Conservation (phyloP, 176 grass and related monocot species). For the barley (Hordeum vulgare) region DNA sequence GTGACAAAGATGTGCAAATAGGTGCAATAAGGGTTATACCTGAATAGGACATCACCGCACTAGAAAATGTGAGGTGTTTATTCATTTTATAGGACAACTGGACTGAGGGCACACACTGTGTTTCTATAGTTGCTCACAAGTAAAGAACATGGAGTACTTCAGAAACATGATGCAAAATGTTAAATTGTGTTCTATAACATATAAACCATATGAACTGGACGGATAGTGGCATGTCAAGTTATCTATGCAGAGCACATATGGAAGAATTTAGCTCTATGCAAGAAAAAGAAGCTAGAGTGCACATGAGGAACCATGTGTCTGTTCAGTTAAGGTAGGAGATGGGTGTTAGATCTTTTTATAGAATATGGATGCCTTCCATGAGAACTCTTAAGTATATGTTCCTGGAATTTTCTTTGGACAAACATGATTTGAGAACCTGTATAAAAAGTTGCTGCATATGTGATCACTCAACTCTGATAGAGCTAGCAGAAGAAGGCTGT, state of each 20-base stretch:
- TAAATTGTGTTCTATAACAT: neutral
- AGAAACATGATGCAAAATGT: neutral
- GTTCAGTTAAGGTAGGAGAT: neutral
- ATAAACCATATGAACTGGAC: neutral
- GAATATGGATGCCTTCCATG: neutral
- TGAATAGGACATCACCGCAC: neutral
- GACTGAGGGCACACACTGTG: neutral
- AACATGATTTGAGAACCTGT: neutral
- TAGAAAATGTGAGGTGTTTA: neutral
- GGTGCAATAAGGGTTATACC: neutral
- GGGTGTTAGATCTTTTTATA: neutral
- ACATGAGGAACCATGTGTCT: neutral
- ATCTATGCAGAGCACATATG: neutral
- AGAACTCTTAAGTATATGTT: neutral
- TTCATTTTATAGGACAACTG: constrained; percentile 1
- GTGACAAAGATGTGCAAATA: neutral
- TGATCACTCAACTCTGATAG: neutral
- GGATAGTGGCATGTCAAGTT: neutral
- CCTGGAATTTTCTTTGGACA: neutral
- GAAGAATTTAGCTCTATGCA: neutral
- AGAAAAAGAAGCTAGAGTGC: neutral
- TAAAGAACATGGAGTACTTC: neutral
- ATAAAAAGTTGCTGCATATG: neutral
- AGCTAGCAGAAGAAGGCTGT: neutral
- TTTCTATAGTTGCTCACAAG: neutral